Evolutionary conservation across 2,329 filamentous ascomycete genomes (phyloP).

Genomic region (Apiospora hydei): DNA sequence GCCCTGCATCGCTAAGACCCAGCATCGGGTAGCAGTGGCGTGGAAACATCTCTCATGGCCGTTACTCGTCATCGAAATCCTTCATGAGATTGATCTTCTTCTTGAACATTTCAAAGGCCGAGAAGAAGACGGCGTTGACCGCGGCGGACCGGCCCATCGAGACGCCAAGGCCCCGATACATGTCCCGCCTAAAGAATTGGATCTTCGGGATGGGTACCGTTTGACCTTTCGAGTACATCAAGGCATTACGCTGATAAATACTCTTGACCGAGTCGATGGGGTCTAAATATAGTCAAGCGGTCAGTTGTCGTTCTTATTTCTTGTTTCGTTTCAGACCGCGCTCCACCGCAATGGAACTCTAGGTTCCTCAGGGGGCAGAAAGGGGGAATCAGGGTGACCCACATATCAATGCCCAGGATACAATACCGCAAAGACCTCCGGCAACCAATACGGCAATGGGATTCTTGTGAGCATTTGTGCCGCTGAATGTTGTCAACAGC

Average conservation of each 20-base stretch:
- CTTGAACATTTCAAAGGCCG: conserved; percentile 85
- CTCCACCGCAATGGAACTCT: conserved; percentile 13
- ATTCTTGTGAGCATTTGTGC: conserved; percentile 76
- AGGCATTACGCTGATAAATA: conserved; percentile 83
- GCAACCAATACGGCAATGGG: conserved; percentile 80
- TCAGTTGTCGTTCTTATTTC: conserved; percentile 3
- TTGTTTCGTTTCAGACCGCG: conserved; percentile 12
- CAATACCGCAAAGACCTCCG: conserved; percentile 81
- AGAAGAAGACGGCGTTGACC: conserved; percentile 91
- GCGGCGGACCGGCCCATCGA: conserved; percentile 84
- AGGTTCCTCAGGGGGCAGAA: background rate
- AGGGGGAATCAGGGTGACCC: conserved; percentile 44
- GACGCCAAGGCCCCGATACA: conserved; percentile 84
- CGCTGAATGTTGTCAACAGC: conserved; percentile 75
- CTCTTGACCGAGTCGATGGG: conserved; percentile 85
- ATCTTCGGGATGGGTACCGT: conserved; percentile 74
- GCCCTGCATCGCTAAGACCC: background rate
- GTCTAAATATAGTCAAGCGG: conserved; percentile 47
- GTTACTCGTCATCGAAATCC: conserved; percentile 43
- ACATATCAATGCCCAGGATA: conserved; percentile 83
- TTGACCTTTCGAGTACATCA: conserved; percentile 72
- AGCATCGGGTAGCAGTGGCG: background rate
- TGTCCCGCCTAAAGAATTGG: conserved; percentile 76
- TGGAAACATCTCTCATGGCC: background rate
- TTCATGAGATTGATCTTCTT: conserved; percentile 66